Evolutionary conservation across 2,329 filamentous ascomycete species (phyloP).

Genomic region (Apiospora kogelbergensis): DNA sequence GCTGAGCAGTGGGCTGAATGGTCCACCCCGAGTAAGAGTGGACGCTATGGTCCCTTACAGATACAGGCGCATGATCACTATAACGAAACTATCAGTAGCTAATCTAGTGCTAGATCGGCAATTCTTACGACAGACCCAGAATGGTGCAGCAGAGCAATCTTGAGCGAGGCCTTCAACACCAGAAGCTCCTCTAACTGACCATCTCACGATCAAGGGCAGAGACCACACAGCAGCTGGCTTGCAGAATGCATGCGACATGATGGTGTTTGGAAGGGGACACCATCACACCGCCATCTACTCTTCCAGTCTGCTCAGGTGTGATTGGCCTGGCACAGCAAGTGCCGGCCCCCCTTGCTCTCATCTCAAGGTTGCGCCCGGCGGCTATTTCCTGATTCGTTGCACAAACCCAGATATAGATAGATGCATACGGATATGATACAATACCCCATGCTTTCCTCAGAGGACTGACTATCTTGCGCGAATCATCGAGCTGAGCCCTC

Average conservation of each 20-base stretch:
- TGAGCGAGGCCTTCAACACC: background rate
- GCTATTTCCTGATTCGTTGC: constrained; percentile 3
- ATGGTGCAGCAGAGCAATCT: background rate
- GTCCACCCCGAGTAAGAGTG: background rate
- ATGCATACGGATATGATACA: background rate
- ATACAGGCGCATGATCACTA: constrained; percentile 1
- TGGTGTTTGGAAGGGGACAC: background rate
- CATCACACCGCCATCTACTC: background rate
- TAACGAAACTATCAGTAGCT: background rate
- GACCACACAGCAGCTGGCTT: background rate
- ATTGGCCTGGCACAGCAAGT: background rate
- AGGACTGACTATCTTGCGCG: background rate
- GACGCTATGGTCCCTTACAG: background rate
- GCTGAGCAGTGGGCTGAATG: background rate
- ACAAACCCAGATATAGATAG: background rate
- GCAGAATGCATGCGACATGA: background rate
- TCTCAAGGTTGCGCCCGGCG: background rate
- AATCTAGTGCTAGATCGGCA: background rate
- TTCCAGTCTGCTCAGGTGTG: background rate
- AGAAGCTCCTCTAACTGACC: background rate
- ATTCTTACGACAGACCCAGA: background rate
- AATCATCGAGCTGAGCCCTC: background rate
- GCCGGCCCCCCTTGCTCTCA: background rate
- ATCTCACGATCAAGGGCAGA: background rate
- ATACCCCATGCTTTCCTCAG: background rate